These are phyloP conservation scores for Camelina laxa DNA, from an alignment of 345 rosid species.

Conservation along the genomic window DNA sequence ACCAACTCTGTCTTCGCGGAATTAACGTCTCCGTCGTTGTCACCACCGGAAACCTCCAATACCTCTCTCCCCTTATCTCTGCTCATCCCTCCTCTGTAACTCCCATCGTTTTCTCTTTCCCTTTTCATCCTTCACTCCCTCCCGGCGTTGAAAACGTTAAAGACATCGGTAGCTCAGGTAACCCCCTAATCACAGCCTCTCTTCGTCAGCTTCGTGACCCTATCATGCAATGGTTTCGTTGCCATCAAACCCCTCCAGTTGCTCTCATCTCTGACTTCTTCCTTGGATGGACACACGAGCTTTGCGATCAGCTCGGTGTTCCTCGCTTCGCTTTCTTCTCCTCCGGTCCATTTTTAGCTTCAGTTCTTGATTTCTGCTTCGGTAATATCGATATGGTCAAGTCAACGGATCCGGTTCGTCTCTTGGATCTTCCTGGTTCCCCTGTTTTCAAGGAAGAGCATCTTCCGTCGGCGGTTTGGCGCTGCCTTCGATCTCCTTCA, in stretches of 20 bases:
- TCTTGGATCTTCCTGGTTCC: conserved; percentile 56
- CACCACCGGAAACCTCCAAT: conserved; percentile 61
- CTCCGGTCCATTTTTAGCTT: conserved; percentile 45
- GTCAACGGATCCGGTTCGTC: conserved; percentile 37
- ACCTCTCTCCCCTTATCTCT: conserved; percentile 51
- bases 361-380: conserved; percentile 46
- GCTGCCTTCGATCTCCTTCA: conserved; percentile 17
- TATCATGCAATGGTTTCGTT: conserved; percentile 57
- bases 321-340: conserved; percentile 61
- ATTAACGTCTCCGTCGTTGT: conserved; percentile 54
- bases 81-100: conserved; percentile 32
- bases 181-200: conserved; percentile 49
- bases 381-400: conserved; percentile 28
- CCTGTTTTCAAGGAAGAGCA: conserved; percentile 56
- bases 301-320: conserved; percentile 39
- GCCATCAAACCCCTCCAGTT: conserved; percentile 62
- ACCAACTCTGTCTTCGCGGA: conserved; percentile 51
- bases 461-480: conserved; percentile 53
- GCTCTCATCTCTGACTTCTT: conserved; percentile 50
- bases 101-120: conserved; percentile 38
- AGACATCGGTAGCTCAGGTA: conserved; percentile 58
- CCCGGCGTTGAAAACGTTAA: conserved; percentile 44
- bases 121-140: conserved; percentile 27
- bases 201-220: conserved; percentile 45
- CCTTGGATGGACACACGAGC: conserved; percentile 70